Evolutionary conservation across 768 basidiomycete genomes (phyloP), one percentile per base, ranked within the genome.

Genomic region (Wakefieldia striispora): DNA sequence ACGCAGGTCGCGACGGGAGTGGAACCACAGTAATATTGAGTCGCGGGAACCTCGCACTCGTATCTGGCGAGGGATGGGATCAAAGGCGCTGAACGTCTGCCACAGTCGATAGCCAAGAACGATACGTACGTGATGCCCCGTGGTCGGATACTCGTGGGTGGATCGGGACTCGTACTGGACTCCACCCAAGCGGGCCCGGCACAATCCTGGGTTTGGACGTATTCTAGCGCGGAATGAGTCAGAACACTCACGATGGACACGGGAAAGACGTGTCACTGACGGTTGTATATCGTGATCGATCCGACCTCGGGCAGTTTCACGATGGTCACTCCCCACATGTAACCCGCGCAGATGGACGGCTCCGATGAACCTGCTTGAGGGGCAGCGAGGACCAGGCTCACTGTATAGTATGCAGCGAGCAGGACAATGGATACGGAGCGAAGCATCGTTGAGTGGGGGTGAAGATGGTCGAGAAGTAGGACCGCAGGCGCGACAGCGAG

Each of bases 281-380:
- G 55, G 26, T 59, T 55, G 43, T 55, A 62, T 33, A 63, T 49
- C 9, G 53, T 12, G 11, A 35, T 17, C 3, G 55, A 47, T 29
- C 27, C 27, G 3, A 11, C 34, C 6, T 9, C 21, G 13, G 29
- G 14, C 13, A 62, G 12, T 26, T 19, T 6, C 26, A 54, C 13
- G 7, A 62, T 52, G 27, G 20, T 54, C 16, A 59, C 60, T 6
- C 58, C 55, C 55, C 53, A 63, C 26, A n/a, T 3, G 33, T 54
- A 49, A 12, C 55, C 60, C 2, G 3, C 3, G 29, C 58, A 62
- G 42, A 60, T 49, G 21, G 26, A 8, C 11, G 23, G 1, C 26
- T 29, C 12, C 3, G 46, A 24, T 16, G 39, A 4, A 16, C 9
- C 17, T 11, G 35, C 17, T 14, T 39, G 48, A 3, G 57, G 47